Evolutionary conservation across 2,329 filamentous ascomycete species (phyloP), one percentile per base, ranked within the genome.

Genomic region (Microsporum ferrugineum): DNA sequence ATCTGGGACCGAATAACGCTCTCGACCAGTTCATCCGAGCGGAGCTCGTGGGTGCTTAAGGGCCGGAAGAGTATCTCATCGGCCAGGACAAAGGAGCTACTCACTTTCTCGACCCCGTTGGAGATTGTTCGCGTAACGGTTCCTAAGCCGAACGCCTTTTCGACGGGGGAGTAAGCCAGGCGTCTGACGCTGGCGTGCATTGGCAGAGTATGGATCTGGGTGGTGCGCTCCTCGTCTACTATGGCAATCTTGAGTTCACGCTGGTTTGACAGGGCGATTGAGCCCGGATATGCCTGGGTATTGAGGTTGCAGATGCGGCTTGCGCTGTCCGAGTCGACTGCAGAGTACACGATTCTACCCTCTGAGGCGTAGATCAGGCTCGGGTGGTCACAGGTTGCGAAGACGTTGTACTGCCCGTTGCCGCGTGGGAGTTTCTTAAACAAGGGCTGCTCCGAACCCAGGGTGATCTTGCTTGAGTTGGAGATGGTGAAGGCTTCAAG

Each of bases 341-440:
- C 91, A 3, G 91, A 96, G 75, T 95, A 99, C 0, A 96, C 85
- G 45, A 96, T 87, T 27, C 91, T 83, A 0, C 88, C 89, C 70
- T 96, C 91, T 0, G 86, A 85, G 6, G 88, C 88, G 70, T 99
- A 96, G 57, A 99, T 96, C 60, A 99, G 76, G 65, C 89, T 96
- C 0, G 94, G 89, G 70, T 96, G 90, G 68, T 99, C 94, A 61
- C 91, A 96, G 0, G 90, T 95, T 0, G 91, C 90, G 71, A 99
- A 95, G 0, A 99, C 86, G 67, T 88, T 95, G 70, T 82, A 88
- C 0, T 89, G 76, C 0, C 82, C 79, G 59, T 86, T 78, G 0
- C 79, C 78, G 58, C 86, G 82, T 0, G 91, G 89, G 1, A 99
- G 76, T 27, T 88, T 79, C 62, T 92, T 88, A 67, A 99, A 86